Base-by-base conservation (phyloP, 257 asterid species). In the Striga asiatica region DNA sequence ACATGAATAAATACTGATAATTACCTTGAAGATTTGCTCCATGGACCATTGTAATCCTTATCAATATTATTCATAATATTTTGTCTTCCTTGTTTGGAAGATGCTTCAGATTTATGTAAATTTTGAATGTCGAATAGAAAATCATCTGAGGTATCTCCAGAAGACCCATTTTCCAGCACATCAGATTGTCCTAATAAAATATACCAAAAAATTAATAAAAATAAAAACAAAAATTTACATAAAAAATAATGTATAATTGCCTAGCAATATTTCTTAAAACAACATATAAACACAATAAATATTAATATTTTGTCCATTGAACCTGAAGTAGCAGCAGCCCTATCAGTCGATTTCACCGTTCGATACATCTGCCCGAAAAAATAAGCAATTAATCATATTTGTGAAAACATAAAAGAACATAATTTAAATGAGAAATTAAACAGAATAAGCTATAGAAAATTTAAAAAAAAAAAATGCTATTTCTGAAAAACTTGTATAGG, bases 21-120 rank as follows among this genome's bases (percentile, higher is more conserved):
- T 9, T 62, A 83, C 96, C 96, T 83, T 37, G 94, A 85, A 42
- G 95, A 78, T 66, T 89, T 89, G 80, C 77, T 77, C 94, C 94
- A 85, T 18, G 81, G 73, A 41, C 55, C 73, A 60, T 47, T 70
- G 50, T 53, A 62, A 12, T 75, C 82, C 60, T 73, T 78, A 8
- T 74, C 82, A 64, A 75, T 59, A 50, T 65, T 64, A n/a, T n/a
- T n/a, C n/a, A n/a, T n/a, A n/a, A n/a, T n/a, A n/a, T n/a, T n/a
- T 50, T 64, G 70, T 43, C n/a, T n/a, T n/a, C n/a, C n/a, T n/a
- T n/a, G n/a, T n/a, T n/a, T n/a, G n/a, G n/a, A n/a, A n/a, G n/a
- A n/a, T n/a, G n/a, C n/a, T 46, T 81, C 86, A 76, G 50, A 43
- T 76, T 84, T 17, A n/a, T 78, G 67, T 31, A 81, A 65, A 25